Conservation (phyloP, 352 stramenopile species). For the Pythium folliculosum region DNA sequence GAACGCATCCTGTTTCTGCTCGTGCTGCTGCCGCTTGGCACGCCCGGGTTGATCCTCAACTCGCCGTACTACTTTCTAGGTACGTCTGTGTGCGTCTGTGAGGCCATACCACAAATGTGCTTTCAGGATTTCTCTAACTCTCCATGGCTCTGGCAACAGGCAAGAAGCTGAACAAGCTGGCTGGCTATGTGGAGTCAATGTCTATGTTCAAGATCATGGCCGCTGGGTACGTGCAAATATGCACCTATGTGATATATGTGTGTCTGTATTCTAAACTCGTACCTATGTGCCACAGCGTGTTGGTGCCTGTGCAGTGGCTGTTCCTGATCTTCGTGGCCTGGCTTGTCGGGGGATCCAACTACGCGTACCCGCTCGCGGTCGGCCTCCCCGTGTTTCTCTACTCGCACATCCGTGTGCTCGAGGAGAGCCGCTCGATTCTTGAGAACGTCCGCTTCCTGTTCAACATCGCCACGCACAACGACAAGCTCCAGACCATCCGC, state of each 20-base stretch:
- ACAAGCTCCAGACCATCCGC: slow-evolving; percentile 56
- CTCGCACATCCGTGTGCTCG: slow-evolving; percentile 75
- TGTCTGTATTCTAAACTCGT: not conserved
- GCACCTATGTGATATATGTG: not conserved
- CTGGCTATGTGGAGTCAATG: slow-evolving; percentile 71
- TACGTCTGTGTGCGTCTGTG: slow-evolving; percentile 27
- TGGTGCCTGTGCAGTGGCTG: slow-evolving; percentile 72
- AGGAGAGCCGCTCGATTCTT: slow-evolving; percentile 75
- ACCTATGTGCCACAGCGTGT: slow-evolving; percentile 33
- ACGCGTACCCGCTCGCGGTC: slow-evolving; percentile 60
- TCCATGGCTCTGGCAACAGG: slow-evolving; percentile 28
- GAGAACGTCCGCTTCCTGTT: slow-evolving; percentile 80
- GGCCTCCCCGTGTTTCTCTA: slow-evolving; percentile 68
- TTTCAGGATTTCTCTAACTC: not conserved
- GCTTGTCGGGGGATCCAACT: slow-evolving; percentile 54
- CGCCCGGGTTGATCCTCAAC: slow-evolving; percentile 67
- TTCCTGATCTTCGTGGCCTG: slow-evolving; percentile 58
- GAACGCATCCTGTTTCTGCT: slow-evolving; percentile 68
- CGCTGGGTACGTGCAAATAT: slow-evolving; percentile 38
- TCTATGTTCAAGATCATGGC: slow-evolving; percentile 85
- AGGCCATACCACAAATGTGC: not conserved
- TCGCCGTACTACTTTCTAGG: slow-evolving; percentile 81
- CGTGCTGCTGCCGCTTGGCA: slow-evolving; percentile 68
- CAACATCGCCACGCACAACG: slow-evolving; percentile 63
- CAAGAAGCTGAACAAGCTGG: slow-evolving; percentile 67